These are phyloP conservation scores for Suillus ampliporus DNA, from an alignment of 768 basidiomycete species.

Conservation along the genomic window DNA sequence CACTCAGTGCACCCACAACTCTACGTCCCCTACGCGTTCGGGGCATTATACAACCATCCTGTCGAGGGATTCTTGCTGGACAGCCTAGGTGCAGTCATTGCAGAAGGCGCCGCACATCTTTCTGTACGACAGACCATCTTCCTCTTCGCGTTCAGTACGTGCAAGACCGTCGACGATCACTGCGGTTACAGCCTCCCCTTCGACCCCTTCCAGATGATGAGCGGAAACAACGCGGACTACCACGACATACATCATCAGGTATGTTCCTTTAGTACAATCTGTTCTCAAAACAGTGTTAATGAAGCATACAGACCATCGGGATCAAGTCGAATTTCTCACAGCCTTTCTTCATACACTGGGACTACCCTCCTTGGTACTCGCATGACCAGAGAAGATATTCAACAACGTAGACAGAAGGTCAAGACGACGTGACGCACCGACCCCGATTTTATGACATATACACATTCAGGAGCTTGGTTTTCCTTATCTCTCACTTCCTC, in stretches of 20 bases:
- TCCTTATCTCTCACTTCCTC: not conserved
- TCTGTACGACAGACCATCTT: slow-evolving; percentile 82
- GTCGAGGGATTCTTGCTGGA: slow-evolving; percentile 94
- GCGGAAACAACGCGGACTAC: slow-evolving; percentile 92
- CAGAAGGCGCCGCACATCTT: slow-evolving; percentile 72
- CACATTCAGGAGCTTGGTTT: not conserved
- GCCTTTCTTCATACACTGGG: slow-evolving; percentile 95
- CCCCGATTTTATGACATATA: not conserved
- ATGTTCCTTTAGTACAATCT: not conserved
- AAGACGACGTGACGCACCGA: slow-evolving; percentile 18
- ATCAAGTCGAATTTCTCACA: slow-evolving; percentile 95
- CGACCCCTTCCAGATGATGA: slow-evolving; percentile 89
- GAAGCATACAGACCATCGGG: slow-evolving; percentile 50
- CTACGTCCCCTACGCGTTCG: slow-evolving; percentile 96
- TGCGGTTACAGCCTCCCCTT: slow-evolving; percentile 90
- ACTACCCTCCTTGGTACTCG: slow-evolving; percentile 80
- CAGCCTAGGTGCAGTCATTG: slow-evolving; percentile 76
- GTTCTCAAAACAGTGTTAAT: not conserved
- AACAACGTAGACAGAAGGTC: slow-evolving; percentile 46
- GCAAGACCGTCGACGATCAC: slow-evolving; percentile 97
- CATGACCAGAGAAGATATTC: slow-evolving; percentile 71
- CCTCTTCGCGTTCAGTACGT: slow-evolving; percentile 80
- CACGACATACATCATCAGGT: slow-evolving; percentile 99
- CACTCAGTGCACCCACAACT: slow-evolving; percentile 95
- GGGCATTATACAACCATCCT: slow-evolving; percentile 97